phyloP scores from a whole-genome alignment of 306 rosid genomes.

The Prinsepia uniflora region DNA sequence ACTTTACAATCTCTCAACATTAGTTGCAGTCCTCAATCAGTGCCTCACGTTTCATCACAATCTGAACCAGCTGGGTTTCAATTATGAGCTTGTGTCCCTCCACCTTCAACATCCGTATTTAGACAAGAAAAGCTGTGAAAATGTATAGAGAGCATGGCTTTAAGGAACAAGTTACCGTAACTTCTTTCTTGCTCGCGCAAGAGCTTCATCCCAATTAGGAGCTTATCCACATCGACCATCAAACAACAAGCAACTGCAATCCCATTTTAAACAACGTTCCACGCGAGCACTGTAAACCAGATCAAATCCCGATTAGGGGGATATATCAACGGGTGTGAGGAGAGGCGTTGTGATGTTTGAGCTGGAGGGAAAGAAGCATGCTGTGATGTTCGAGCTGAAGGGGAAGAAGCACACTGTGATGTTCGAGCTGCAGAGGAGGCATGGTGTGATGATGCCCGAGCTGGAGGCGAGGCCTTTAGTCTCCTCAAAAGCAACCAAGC shows the following conservation, averaged over 20 bases:
- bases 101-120: background rate
- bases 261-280: background rate
- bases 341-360: slow-evolving; percentile 19
- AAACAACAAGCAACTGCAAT: background rate
- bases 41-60: background rate
- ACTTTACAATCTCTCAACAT: background rate
- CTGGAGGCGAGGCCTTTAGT: slow-evolving; percentile 35
- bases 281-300: background rate
- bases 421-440: slow-evolving; percentile 26
- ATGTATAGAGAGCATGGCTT: background rate
- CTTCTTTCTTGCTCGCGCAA: background rate
- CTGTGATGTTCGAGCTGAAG: slow-evolving; percentile 27
- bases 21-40: background rate
- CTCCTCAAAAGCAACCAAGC: slow-evolving; percentile 75
- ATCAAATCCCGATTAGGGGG: slow-evolving; percentile 37
- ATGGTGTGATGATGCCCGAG: slow-evolving; percentile 28
- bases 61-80: background rate
- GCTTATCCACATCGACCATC: background rate
- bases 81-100: background rate
- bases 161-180: background rate
- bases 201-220: background rate
- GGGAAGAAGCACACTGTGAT: slow-evolving; percentile 29
- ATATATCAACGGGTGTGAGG: slow-evolving; percentile 40
- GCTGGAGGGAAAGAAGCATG: slow-evolving; percentile 27
- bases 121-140: background rate